Evolutionary conservation across 768 basidiomycete genomes (phyloP).

Genomic region (Kwoniella pini): DNA sequence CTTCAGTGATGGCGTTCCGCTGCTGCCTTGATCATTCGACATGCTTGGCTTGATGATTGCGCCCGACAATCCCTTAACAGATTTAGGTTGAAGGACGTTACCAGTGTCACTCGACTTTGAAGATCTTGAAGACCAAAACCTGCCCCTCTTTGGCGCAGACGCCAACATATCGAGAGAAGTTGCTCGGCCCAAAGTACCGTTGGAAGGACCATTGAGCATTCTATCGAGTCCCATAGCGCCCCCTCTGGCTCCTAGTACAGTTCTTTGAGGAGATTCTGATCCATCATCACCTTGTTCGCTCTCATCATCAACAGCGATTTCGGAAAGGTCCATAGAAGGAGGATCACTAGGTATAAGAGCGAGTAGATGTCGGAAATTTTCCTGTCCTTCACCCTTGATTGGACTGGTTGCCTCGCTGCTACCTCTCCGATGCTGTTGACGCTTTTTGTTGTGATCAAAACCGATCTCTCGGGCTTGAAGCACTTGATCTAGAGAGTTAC

Average conservation of each 20-base stretch:
- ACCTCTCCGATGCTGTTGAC: constrained; percentile 2
- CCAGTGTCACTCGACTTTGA: constrained; percentile 7
- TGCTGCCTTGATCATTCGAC: background rate
- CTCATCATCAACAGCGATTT: constrained; percentile 14
- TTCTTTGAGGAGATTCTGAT: constrained; percentile 1
- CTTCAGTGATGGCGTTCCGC: background rate
- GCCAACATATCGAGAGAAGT: constrained; percentile 29
- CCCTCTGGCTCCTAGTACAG: background rate
- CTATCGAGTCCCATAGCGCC: constrained; percentile 16
- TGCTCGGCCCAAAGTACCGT: constrained; percentile 21
- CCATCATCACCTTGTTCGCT: constrained; percentile 9
- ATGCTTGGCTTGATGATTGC: constrained; percentile 1
- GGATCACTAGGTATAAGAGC: constrained; percentile 31
- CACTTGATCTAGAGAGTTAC: constrained; percentile 29
- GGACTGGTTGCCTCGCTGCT: background rate
- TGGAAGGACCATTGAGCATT: constrained; percentile 20
- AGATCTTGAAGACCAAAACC: background rate
- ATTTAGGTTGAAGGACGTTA: constrained; percentile 7
- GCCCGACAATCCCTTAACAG: background rate
- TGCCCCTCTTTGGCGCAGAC: constrained; percentile 16
- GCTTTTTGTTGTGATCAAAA: constrained; percentile 6
- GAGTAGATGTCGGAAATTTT: constrained; percentile 20
- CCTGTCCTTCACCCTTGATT: constrained; percentile 18
- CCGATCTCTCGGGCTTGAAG: constrained; percentile 23
- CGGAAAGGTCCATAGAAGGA: constrained; percentile 25